Conservation (phyloP, 345 rosid species). For the Euphorbia pulcherrima region DNA sequence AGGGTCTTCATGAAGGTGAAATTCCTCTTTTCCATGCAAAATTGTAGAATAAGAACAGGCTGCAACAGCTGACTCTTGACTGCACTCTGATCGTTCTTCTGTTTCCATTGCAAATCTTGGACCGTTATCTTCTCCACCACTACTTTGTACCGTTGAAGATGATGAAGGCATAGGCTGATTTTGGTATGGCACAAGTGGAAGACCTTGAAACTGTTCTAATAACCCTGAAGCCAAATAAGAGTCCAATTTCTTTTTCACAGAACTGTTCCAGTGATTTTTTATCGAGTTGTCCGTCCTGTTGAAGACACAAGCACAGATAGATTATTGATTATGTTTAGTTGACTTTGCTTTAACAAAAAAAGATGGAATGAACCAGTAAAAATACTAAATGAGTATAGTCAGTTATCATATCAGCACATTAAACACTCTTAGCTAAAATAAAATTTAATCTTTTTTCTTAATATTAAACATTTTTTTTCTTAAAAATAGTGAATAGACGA, state of each 20-base stretch:
- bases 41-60: conserved; percentile 58
- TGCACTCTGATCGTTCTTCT: conserved; percentile 87
- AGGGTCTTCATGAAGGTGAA: conserved; percentile 45
- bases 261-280: conserved; percentile 99
- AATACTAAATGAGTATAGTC: background rate
- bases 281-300: conserved; percentile 97
- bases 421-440: background rate
- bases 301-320: conserved; percentile 27
- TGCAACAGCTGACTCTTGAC: conserved; percentile 61
- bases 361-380: background rate
- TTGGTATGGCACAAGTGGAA: conserved; percentile 53
- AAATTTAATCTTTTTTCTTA: conserved; percentile 1
- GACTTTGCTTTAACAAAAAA: background rate
- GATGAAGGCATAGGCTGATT: conserved; percentile 51
- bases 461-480: background rate
- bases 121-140: conserved; percentile 69
- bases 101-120: conserved; percentile 47
- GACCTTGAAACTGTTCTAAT: conserved; percentile 67
- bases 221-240: conserved; percentile 87
- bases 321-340: conserved; percentile 9
- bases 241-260: conserved; percentile 95
- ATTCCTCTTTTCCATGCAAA: conserved; percentile 42
- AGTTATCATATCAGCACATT: background rate
- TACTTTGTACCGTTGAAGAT: conserved; percentile 57
- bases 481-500: conserved; percentile 20